A percentile compares a stretch with the other conserved stretches of the same genome.
These are phyloP conservation scores for Verticillium nubilum DNA, from an alignment of 2,329 filamentous ascomycete genomes.

Conservation along the genomic window DNA sequence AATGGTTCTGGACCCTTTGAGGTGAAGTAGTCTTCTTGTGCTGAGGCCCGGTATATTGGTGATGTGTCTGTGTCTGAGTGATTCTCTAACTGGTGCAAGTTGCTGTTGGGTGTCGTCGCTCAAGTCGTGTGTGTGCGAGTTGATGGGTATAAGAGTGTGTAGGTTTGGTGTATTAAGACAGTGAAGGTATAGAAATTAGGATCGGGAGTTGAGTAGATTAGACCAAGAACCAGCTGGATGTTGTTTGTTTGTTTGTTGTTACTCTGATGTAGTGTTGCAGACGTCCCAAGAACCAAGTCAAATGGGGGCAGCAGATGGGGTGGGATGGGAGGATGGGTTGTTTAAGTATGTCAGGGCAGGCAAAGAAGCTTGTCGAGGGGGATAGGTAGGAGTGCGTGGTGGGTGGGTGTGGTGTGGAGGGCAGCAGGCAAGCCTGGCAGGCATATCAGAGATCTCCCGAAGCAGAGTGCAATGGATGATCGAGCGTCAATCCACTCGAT, in stretches of 20 bases:
- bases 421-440: conserved; percentile 13
- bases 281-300: conserved; percentile 15
- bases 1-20: conserved; percentile 4
- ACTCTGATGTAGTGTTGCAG: conserved; percentile 9
- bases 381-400: conserved; percentile 18
- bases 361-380: conserved; percentile 29
- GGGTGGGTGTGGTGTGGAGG: conserved; percentile 18
- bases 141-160: not conserved
- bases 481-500: conserved; percentile 40
- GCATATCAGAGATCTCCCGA: conserved; percentile 20
- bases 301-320: conserved; percentile 14
- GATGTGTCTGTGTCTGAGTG: no score
- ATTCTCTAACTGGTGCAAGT: not conserved
- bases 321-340: conserved; percentile 33
- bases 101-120: not conserved
- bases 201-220: conserved; percentile 12
- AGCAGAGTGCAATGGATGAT: conserved; percentile 36
- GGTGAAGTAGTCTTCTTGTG: not conserved
- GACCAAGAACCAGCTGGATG: conserved; percentile 29
- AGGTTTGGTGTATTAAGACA: not conserved
- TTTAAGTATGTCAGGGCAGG: conserved; percentile 35
- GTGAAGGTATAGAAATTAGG: conserved; percentile 7
- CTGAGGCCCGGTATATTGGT: not conserved
- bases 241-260: conserved; percentile 19
- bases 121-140: not conserved